phyloP scores from a whole-genome alignment of 768 basidiomycete species.

The Serendipita sp. region DNA sequence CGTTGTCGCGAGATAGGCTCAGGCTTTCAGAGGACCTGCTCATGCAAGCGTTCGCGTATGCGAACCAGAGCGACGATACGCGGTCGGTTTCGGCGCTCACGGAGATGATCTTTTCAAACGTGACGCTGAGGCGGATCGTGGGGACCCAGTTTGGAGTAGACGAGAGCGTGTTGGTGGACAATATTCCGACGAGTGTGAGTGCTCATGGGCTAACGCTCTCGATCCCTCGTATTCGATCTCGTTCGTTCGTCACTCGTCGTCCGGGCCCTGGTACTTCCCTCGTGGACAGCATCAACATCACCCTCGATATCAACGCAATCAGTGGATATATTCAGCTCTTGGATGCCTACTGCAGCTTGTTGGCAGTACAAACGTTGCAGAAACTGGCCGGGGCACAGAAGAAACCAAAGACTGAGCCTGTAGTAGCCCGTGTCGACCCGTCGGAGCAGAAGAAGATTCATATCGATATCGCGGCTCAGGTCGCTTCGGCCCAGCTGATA shows the following conservation, averaged over 20 bases:
- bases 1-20: conserved; percentile 32
- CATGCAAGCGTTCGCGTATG: conserved; percentile 28
- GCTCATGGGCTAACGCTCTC: not conserved
- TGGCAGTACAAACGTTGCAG: conserved; percentile 40
- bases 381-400: conserved; percentile 19
- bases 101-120: conserved; percentile 30
- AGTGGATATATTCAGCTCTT: conserved; percentile 26
- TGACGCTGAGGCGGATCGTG: conserved; percentile 42
- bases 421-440: not conserved
- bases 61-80: conserved; percentile 16
- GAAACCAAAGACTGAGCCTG: not conserved
- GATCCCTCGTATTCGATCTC: not conserved
- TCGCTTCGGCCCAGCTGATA: not conserved
- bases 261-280: not conserved
- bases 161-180: conserved; percentile 30
- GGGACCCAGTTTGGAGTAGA: conserved; percentile 54
- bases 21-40: conserved; percentile 37
- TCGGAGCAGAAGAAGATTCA: not conserved
- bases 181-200: not conserved
- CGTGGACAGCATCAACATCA: not conserved
- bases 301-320: not conserved
- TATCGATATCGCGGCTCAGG: not conserved
- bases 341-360: conserved; percentile 52
- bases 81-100: conserved; percentile 28
- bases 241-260: not conserved